Base-by-base conservation (phyloP, 2,329 filamentous ascomycete species). In the Ophiostoma himal-ulmi region DNA sequence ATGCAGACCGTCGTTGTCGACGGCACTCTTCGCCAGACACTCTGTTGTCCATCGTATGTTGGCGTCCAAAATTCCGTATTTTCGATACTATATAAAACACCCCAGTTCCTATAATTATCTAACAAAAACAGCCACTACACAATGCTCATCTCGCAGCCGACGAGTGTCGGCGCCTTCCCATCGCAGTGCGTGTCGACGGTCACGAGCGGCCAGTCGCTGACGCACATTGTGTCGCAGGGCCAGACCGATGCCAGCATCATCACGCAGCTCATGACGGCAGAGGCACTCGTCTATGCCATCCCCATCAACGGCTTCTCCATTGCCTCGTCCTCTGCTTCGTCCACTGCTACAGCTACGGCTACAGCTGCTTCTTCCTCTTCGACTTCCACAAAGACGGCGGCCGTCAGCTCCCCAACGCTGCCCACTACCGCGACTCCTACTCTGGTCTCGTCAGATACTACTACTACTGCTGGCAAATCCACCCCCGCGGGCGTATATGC, bases 251-350 rank as follows among this genome's bases (percentile, higher is more conserved):
- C 68, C 30, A 57, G 60, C 52, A 70, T 67, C 5, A 34, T 67
- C 41, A 69, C 66, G 0, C 37, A 39, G 13, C 36, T 64, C 30
- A 70, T 72, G 69, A 68, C 44, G 1, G 41, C 57, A 2, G 30
- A 62, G 1, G 71, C 71, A 17, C 68, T 62, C 4, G 60, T 72
- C 3, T 70, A 68, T 68, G 71, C 71, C 36, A 69, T 72, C 22
- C 71, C 71, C 13, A 67, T 70, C 67, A 72, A 72, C 44, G 69
- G 71, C 60, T 72, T 70, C 22, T 22, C 34, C 5, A 41, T 71
- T 39, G 39, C 54, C 5, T 26, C 30, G 1, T n/a, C 48, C 2
- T 26, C 48, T 10, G 7, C 26, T 10, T 11, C 54, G 26, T 5
- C 57, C 6, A 7, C 57, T 14, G 14, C 57, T 5, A 17, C 57